A percentile compares a stretch with the other conserved stretches of the same genome.
Evolutionary conservation across 2,329 filamentous ascomycete species (phyloP).

Genomic region (Mycosphaerelloides madeirae): DNA sequence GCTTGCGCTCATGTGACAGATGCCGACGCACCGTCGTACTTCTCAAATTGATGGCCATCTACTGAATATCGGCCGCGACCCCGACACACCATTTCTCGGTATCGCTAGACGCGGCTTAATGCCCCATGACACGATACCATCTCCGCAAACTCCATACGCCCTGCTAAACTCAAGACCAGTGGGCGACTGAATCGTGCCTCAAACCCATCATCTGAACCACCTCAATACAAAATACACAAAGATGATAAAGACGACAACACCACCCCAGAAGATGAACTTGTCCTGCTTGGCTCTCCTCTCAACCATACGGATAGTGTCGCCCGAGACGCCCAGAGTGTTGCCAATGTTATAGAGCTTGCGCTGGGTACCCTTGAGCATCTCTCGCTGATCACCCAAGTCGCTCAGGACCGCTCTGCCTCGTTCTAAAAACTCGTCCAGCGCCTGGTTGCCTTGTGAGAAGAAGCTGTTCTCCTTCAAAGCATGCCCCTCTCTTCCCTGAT

Average conservation of each 20-base stretch:
- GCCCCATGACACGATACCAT: too few species aligned
- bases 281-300: constrained; percentile 88
- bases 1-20: too few species aligned
- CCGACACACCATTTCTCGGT: too few species aligned
- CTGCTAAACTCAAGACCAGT: not conserved
- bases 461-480: constrained; percentile 87
- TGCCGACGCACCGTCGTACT: too few species aligned
- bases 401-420: constrained; percentile 84
- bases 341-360: constrained; percentile 85
- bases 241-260: constrained; percentile 77
- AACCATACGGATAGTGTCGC: constrained; percentile 95
- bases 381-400: constrained; percentile 81
- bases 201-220: constrained; percentile 61
- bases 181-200: not conserved
- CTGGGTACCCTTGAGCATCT: constrained; percentile 94
- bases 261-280: constrained; percentile 94
- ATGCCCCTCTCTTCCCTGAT: constrained; percentile 61
- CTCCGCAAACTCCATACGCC: not conserved
- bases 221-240: constrained; percentile 92
- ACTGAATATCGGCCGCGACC: too few species aligned
- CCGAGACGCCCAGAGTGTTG: constrained; percentile 87
- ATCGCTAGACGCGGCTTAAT: too few species aligned
- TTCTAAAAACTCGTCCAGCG: constrained; percentile 91
- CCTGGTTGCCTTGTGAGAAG: constrained; percentile 72
- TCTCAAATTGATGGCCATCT: too few species aligned